Conservation (phyloP, 768 basidiomycete genomes). For the Wakefieldia striispora region DNA sequence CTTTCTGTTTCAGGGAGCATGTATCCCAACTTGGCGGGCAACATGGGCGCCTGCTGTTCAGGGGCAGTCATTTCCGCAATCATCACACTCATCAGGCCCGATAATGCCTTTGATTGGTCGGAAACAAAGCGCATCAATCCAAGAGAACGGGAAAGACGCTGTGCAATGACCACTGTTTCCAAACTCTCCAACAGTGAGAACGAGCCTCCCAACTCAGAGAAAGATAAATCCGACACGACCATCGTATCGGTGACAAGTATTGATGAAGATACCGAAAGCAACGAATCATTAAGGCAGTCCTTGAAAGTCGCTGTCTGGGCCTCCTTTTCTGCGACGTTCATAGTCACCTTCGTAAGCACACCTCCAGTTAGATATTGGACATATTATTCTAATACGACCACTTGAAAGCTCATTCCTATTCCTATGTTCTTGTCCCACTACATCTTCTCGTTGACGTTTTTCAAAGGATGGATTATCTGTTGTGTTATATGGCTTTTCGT, state of each 20-base stretch:
- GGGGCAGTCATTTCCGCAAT: constrained; percentile 14
- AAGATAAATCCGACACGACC: constrained; percentile 11
- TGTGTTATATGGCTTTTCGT: constrained; percentile 18
- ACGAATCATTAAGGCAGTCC: constrained; percentile 8
- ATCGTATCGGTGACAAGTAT: neutral
- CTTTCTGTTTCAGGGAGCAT: constrained; percentile 5
- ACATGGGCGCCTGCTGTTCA: constrained; percentile 16
- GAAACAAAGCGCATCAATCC: constrained; percentile 17
- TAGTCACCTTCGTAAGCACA: constrained; percentile 13
- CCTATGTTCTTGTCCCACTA: constrained; percentile 20
- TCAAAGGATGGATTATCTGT: constrained; percentile 17
- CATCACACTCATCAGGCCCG: constrained; percentile 17
- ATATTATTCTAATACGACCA: neutral
- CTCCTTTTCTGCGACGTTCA: constrained; percentile 11
- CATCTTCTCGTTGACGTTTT: constrained; percentile 14
- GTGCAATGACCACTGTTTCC: neutral
- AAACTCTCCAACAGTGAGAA: constrained; percentile 1
- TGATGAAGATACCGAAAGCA: constrained; percentile 1
- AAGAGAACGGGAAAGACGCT: constrained; percentile 9
- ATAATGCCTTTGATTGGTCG: constrained; percentile 18
- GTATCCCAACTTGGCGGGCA: constrained; percentile 17
- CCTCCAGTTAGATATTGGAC: neutral
- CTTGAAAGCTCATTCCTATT: constrained; percentile 14
- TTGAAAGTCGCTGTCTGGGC: constrained; percentile 16
- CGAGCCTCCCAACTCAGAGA: constrained; percentile 4